Percentiles rank a stretch among this genome's conserved stretches.
Evolutionary conservation across 768 basidiomycete genomes (phyloP).

Genomic region (Dacryopinax spathularia): DNA sequence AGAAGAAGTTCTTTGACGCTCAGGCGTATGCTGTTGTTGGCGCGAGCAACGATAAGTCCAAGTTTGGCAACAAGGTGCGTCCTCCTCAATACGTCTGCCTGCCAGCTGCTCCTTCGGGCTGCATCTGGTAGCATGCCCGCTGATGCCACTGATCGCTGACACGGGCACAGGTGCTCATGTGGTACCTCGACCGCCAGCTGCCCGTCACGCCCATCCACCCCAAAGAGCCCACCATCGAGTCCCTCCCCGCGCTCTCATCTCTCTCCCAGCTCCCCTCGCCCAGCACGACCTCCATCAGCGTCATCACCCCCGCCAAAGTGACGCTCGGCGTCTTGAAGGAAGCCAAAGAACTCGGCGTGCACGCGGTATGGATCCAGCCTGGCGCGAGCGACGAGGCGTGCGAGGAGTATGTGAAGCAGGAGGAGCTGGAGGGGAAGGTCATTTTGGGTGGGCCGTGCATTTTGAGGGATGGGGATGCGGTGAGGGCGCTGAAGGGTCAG

Average conservation of each 20-base stretch:
- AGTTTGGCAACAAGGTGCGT: slow-evolving; percentile 61
- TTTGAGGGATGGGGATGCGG: slow-evolving; percentile 53
- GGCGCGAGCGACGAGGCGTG: slow-evolving; percentile 64
- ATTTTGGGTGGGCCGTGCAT: slow-evolving; percentile 75
- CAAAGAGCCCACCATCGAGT: slow-evolving; percentile 56
- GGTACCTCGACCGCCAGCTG: slow-evolving; percentile 51
- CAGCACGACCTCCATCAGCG: slow-evolving; percentile 53
- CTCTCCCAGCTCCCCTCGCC: slow-evolving; percentile 47
- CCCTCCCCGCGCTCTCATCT: slow-evolving; percentile 39
- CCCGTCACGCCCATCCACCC: slow-evolving; percentile 62
- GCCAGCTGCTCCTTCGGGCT: not conserved
- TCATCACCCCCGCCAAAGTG: slow-evolving; percentile 68
- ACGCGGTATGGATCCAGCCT: slow-evolving; percentile 78
- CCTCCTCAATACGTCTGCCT: not conserved
- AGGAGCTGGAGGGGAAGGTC: slow-evolving; percentile 49
- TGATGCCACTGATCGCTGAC: slow-evolving; percentile 3
- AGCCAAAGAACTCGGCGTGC: slow-evolving; percentile 55
- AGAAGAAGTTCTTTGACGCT: slow-evolving; percentile 43
- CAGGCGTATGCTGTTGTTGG: slow-evolving; percentile 65
- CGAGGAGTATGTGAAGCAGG: slow-evolving; percentile 47
- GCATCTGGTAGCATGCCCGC: not conserved
- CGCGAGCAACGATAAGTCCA: slow-evolving; percentile 62
- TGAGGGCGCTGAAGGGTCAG: slow-evolving; percentile 4
- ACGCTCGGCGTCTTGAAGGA: slow-evolving; percentile 53
- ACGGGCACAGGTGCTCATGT: slow-evolving; percentile 69